Conservation (phyloP, 169 alveolate species). For the Perkinsus olseni region DNA sequence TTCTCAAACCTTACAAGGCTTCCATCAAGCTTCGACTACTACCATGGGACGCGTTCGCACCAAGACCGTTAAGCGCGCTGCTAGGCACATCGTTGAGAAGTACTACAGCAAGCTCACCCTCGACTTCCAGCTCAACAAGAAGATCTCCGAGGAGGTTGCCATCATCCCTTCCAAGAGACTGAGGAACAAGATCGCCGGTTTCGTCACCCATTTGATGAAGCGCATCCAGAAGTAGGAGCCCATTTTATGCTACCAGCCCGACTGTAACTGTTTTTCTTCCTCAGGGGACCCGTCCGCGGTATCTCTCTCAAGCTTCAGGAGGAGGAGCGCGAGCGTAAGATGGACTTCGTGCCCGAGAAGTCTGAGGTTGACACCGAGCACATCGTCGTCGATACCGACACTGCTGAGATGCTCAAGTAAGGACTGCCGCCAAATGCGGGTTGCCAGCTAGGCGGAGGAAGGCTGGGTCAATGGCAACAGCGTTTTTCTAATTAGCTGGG, state of each 20-base stretch:
- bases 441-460: no score
- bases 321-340: constrained; percentile 97
- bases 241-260: constrained; percentile 25
- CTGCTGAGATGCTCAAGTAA: constrained; percentile 68
- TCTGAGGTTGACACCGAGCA: constrained; percentile 81
- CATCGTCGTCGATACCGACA: constrained; percentile 73
- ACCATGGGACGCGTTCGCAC: constrained; percentile 98
- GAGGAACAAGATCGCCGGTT: constrained; percentile 95
- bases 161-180: constrained; percentile 95
- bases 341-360: constrained; percentile 93
- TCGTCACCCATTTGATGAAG: constrained; percentile 82
- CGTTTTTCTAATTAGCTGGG: no score
- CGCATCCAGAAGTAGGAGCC: constrained; percentile 79
- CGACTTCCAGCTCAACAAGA: constrained; percentile 98
- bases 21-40: no score
- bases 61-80: constrained; percentile 98
- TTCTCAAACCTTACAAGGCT: no score
- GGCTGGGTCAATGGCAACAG: no score
- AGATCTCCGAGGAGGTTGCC: constrained; percentile 98
- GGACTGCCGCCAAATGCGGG: no score
- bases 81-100: constrained; percentile 96
- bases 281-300: constrained; percentile 99
- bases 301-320: constrained; percentile 98
- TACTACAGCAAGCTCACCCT: constrained; percentile 90
- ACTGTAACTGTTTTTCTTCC: constrained; percentile 43